A percentile compares a stretch with the other conserved stretches of the same genome.
Conservation (phyloP, 495 filamentous ascomycete genomes). For the Glarea lozoyensis region DNA sequence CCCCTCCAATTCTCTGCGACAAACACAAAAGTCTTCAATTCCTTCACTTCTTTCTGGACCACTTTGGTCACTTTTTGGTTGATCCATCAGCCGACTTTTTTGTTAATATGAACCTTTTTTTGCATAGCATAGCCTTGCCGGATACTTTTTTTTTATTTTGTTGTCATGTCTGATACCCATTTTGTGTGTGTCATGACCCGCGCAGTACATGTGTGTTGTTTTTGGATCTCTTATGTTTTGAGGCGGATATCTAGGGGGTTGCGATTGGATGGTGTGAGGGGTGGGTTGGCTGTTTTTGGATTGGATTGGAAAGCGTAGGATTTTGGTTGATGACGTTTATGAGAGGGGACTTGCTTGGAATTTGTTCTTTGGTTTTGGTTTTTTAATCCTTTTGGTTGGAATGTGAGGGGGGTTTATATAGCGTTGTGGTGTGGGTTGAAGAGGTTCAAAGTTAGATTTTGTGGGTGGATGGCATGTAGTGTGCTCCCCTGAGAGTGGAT, state of each 20-base stretch:
- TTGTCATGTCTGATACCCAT: constrained; percentile 2
- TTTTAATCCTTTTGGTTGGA: neutral
- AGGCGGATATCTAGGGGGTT: neutral
- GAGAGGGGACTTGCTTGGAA: neutral
- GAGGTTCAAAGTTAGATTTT: no score
- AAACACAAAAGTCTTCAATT: neutral
- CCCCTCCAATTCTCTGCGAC: neutral
- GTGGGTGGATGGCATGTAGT: no score
- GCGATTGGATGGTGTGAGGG: no score
- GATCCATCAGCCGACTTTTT: constrained; percentile 1
- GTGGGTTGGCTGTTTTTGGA: no score
- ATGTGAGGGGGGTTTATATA: no score
- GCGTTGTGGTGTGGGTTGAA: no score
- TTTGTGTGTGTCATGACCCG: no score
- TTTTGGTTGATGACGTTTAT: neutral
- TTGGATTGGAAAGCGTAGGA: no score
- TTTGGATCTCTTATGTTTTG: constrained; percentile 3
- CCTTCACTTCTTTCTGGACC: constrained; percentile 10
- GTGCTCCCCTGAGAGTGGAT: no score
- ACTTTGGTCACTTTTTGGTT: neutral
- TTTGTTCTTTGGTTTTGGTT: neutral
- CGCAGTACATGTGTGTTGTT: no score
- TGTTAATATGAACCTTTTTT: constrained; percentile 18
- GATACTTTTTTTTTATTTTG: no score
- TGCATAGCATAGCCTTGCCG: constrained; percentile 24